A percentile compares a stretch with the other conserved stretches of the same genome.
Evolutionary conservation across 2,329 filamentous ascomycete species (phyloP).

Genomic region (Penicillium sclerotigenum): DNA sequence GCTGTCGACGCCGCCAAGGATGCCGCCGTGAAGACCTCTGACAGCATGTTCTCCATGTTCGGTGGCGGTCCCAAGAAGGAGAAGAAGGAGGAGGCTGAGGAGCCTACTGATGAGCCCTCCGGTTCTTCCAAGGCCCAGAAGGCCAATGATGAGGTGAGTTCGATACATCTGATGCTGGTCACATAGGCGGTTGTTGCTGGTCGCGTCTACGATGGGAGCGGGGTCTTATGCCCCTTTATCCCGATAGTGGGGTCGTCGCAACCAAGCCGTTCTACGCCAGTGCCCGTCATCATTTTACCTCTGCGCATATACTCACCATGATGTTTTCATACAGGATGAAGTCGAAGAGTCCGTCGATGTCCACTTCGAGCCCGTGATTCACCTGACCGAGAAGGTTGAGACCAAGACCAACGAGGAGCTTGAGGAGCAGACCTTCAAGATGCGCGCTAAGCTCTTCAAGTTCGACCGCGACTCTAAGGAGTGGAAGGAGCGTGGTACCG

Average conservation of each 20-base stretch:
- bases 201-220: conserved; percentile 1
- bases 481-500: conserved; percentile 99
- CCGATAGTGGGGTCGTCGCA: conserved; percentile 14
- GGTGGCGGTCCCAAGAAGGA: conserved; percentile 96
- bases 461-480: conserved; percentile 88
- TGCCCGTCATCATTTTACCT: neutral
- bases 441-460: conserved; percentile 99
- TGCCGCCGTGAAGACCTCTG: conserved; percentile 43
- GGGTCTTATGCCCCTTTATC: conserved; percentile 10
- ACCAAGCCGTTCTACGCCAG: neutral
- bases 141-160: conserved; percentile 56
- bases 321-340: conserved; percentile 55
- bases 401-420: conserved; percentile 97
- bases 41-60: conserved; percentile 93
- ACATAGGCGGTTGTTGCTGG: conserved; percentile 7
- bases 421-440: conserved; percentile 98
- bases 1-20: conserved; percentile 40
- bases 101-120: conserved; percentile 80
- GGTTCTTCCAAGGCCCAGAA: conserved; percentile 81
- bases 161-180: conserved; percentile 23
- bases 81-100: conserved; percentile 74
- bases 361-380: conserved; percentile 95
- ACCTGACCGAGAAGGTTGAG: conserved; percentile 93
- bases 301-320: neutral
- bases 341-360: conserved; percentile 85